phyloP scores from a whole-genome alignment of 352 stramenopile species.

The Thalassiosira exigua region DNA sequence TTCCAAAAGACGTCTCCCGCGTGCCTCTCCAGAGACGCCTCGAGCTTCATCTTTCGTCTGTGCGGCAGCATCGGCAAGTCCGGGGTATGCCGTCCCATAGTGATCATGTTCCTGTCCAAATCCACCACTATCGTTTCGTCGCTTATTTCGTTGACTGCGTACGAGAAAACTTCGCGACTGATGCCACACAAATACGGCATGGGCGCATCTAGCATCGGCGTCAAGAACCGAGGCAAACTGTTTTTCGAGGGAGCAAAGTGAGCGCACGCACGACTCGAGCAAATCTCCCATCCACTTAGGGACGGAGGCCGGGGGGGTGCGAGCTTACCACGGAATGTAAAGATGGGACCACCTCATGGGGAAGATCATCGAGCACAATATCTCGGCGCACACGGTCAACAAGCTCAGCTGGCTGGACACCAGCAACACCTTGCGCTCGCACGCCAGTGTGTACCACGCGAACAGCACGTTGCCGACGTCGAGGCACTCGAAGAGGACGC shows the following conservation, averaged over 20 bases:
- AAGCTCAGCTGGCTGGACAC: conserved; percentile 67
- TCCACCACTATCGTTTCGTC: conserved; percentile 85
- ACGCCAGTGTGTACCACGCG: conserved; percentile 76
- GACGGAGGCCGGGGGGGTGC: too few relatives aligned
- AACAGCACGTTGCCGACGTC: conserved; percentile 78
- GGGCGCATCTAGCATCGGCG: conserved; percentile 81
- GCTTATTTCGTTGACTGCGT: conserved; percentile 68
- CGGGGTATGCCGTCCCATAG: conserved; percentile 60
- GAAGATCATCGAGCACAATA: conserved; percentile 74
- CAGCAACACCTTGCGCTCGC: conserved; percentile 81
- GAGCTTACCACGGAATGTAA: background rate
- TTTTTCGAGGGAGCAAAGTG: too few relatives aligned
- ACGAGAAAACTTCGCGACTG: conserved; percentile 71
- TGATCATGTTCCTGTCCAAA: conserved; percentile 80
- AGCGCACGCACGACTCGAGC: too few relatives aligned
- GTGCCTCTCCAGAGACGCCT: conserved; percentile 58
- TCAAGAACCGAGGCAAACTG: conserved; percentile 76
- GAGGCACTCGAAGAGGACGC: conserved; percentile 81
- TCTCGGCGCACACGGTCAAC: conserved; percentile 77
- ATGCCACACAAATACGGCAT: conserved; percentile 86
- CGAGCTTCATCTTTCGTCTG: conserved; percentile 76
- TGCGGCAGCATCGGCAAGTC: conserved; percentile 64
- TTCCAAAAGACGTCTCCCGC: conserved; percentile 80
- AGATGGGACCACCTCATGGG: conserved; percentile 81
- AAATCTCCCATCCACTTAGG: too few relatives aligned